Base-by-base conservation (phyloP, 2,329 filamentous ascomycete species). In the Metarhizium brunneum region DNA sequence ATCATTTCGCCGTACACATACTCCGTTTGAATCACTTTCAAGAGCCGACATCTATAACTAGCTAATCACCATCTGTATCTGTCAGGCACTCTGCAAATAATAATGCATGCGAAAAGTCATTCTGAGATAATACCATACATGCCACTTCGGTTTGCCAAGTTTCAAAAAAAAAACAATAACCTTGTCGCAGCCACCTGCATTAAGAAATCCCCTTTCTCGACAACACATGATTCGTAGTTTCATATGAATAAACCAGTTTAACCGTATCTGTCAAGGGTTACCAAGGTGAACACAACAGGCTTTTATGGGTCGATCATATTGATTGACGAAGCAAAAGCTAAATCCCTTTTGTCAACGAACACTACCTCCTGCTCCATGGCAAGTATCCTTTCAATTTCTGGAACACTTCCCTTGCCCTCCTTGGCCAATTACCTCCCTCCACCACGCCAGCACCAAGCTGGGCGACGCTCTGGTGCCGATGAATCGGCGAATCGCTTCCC, bases 401-500 rank as follows among this genome's bases (percentile, higher is more conserved):
- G 48, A 18, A 18, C 20, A 48, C 25, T 52, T 38, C 16, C 43
- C 58, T 47, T 16, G 48, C 36, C 54, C 55, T 56, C 25, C 54
- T 20, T 42, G 43, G 49, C 55, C 53, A 52, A 29, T 56, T 40
- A 30, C 55, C 57, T 25, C 54, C 59, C 20, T 56, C 55, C 40
- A 50, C 52, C 25, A 61, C 56, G 25, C 64, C 65, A n/a, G 61
- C 54, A 35, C 60, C 57, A 3, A 66, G 60, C n/a, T 60, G 59
- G 7, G 62, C 63, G 50, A 65, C 60, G 53, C 68, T 66, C 35
- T 66, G 64, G 52, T 71, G 68, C 5, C 69, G 68, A 57, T 73
- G 69, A 38, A 68, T 56, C 1, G 69, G 69, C 42, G 65, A 69
- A 57, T 66, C 63, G 35, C 66, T 68, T 11, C 68, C 70, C 70